Conservation (phyloP, 2,329 filamentous ascomycete species). For the Pestalotiopsis sp. region DNA sequence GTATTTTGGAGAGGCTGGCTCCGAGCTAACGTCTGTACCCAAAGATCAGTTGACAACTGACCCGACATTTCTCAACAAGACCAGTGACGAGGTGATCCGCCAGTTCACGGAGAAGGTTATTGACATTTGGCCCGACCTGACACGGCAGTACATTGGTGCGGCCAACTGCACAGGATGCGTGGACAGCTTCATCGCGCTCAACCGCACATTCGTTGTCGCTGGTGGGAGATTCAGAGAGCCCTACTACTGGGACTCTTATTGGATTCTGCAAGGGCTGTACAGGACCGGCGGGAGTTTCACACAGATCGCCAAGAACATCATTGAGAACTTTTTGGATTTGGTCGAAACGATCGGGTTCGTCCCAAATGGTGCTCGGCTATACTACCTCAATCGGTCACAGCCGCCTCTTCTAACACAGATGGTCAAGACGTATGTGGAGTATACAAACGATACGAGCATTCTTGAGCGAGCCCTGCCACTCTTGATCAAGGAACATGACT, state of each 20-base stretch:
- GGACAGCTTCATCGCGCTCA: conserved; percentile 67
- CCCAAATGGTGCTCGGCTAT: conserved; percentile 68
- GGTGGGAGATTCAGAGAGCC: conserved; percentile 72
- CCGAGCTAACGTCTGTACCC: conserved; percentile 60
- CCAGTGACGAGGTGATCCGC: conserved; percentile 59
- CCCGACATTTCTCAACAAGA: conserved; percentile 57
- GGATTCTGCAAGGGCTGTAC: conserved; percentile 68
- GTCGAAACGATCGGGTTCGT: conserved; percentile 67
- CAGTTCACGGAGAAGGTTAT: conserved; percentile 68
- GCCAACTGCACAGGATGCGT: conserved; percentile 61
- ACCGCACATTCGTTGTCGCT: conserved; percentile 70
- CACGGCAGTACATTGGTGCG: conserved; percentile 58
- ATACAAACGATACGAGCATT: conserved; percentile 65
- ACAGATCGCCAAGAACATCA: conserved; percentile 60
- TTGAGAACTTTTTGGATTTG: conserved; percentile 71
- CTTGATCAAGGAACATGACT: conserved; percentile 64
- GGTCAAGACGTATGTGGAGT: conserved; percentile 65
- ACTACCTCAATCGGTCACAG: conserved; percentile 71
- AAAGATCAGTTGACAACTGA: conserved; percentile 54
- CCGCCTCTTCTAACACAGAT: conserved; percentile 68
- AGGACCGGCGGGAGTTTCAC: conserved; percentile 66
- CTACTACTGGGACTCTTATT: conserved; percentile 74
- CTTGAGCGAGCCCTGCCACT: conserved; percentile 63
- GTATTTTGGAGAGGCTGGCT: conserved; percentile 66
- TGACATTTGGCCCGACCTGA: conserved; percentile 70